A percentile compares a stretch with the other conserved stretches of the same genome.
phyloP scores from a whole-genome alignment of 2,329 filamentous ascomycete species.

The Aspergillus tanneri region DNA sequence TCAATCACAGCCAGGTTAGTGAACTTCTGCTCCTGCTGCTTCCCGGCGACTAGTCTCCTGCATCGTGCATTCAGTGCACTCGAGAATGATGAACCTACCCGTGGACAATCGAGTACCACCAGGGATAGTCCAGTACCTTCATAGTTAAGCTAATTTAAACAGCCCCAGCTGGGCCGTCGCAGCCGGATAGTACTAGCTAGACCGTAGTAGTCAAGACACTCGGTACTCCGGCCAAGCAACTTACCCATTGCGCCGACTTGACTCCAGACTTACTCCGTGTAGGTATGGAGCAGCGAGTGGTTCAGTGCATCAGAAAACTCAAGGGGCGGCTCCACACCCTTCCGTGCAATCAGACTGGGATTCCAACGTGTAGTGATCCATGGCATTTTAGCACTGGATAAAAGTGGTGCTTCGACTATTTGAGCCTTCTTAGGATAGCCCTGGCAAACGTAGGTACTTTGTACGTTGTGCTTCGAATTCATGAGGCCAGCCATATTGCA shows the following conservation, averaged over 20 bases:
- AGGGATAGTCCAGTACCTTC: no score
- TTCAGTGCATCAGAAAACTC: constrained; percentile 16
- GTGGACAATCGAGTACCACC: constrained; percentile 10
- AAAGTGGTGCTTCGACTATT: constrained; percentile 10
- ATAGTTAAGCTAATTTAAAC: neutral
- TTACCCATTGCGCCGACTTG: neutral
- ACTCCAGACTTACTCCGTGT: neutral
- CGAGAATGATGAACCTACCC: constrained; percentile 8
- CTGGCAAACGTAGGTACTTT: neutral
- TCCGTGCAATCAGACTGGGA: constrained; percentile 17
- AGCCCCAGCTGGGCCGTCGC: constrained; percentile 10
- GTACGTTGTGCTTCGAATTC: no score
- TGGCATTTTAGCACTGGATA: constrained; percentile 19
- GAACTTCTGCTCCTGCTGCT: constrained; percentile 19
- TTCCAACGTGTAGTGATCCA: constrained; percentile 17
- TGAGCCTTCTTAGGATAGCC: constrained; percentile 11
- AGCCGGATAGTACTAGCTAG: neutral
- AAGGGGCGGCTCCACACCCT: constrained; percentile 15
- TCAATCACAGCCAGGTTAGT: constrained; percentile 16
- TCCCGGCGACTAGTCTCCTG: constrained; percentile 18
- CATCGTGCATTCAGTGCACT: constrained; percentile 8
- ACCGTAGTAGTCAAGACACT: neutral
- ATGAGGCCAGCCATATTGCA: constrained; percentile 16
- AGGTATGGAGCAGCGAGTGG: no score
- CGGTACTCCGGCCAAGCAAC: neutral